Percentiles rank a stretch among this genome's conserved stretches.
Conservation (phyloP, 257 asterid genomes). For the Asclepias syriaca region DNA sequence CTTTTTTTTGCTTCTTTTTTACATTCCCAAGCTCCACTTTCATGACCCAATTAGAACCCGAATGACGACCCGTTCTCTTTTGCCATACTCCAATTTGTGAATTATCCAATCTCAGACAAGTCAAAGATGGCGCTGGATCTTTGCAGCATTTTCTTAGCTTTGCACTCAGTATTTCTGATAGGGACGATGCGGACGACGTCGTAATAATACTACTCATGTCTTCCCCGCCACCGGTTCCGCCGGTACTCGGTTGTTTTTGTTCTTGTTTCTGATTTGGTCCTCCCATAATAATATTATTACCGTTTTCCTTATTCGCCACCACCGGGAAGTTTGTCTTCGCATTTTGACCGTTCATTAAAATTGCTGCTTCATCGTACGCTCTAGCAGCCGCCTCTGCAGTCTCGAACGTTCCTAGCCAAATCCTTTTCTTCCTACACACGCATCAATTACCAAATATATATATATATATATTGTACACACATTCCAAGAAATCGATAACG, state of each 20-base stretch:
- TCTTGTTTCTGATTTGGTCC: no score
- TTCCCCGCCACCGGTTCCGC: no score
- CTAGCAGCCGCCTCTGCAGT: constrained; percentile 20
- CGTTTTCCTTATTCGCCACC: neutral
- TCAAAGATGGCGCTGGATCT: constrained; percentile 60
- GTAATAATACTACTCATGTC: neutral
- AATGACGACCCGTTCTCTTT: constrained; percentile 44
- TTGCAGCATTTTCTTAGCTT: constrained; percentile 67
- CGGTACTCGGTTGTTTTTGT: no score
- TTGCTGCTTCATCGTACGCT: constrained; percentile 19
- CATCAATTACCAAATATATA: no score
- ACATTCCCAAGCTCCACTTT: constrained; percentile 46
- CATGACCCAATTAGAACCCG: constrained; percentile 61
- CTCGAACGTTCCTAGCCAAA: constrained; percentile 20
- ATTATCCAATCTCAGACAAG: constrained; percentile 67
- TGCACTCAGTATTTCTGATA: constrained; percentile 18
- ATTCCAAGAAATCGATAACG: no score
- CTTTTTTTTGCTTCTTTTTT: neutral
- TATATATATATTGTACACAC: no score
- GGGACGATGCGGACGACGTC: neutral
- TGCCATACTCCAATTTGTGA: constrained; percentile 79
- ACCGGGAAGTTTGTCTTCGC: constrained; percentile 19
- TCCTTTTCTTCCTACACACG: constrained; percentile 13
- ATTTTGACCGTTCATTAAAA: constrained; percentile 15
- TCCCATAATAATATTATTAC: no score